A percentile compares a stretch with the other conserved stretches of the same genome.
Evolutionary conservation across 768 basidiomycete species (phyloP).

Genomic region (Chalciporus chontae): DNA sequence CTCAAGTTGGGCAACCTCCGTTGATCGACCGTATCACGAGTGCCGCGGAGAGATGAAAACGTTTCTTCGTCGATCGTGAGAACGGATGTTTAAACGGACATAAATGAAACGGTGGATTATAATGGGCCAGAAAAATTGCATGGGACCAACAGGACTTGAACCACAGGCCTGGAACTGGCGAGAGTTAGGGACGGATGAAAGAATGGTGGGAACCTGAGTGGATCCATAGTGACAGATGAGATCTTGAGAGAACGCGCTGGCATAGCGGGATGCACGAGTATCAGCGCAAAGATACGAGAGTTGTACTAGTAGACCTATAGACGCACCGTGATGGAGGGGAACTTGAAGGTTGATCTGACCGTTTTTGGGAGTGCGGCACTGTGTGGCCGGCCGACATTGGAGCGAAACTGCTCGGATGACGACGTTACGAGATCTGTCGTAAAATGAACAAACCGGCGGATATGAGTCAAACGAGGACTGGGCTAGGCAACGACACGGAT

Average conservation of each 20-base stretch:
- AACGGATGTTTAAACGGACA: neutral
- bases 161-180: neutral
- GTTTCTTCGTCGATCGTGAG: neutral
- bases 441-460: neutral
- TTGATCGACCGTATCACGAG: neutral
- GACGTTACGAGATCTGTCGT: neutral
- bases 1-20: neutral
- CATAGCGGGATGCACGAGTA: no score
- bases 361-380: no score
- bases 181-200: neutral
- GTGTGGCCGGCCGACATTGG: no score
- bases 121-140: neutral
- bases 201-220: neutral
- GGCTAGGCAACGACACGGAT: no score
- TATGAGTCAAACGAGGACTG: neutral
- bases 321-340: no score
- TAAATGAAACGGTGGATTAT: neutral
- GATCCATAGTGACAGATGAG: no score
- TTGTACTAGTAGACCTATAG: no score
- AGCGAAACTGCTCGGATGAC: no score
- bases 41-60: constrained; percentile 6
- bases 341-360: no score
- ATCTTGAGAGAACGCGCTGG: no score
- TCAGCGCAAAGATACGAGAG: no score
- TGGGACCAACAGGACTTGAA: neutral